These are phyloP conservation scores for Coffea canephora DNA, from an alignment of 257 asterid species.

Conservation along the genomic window DNA sequence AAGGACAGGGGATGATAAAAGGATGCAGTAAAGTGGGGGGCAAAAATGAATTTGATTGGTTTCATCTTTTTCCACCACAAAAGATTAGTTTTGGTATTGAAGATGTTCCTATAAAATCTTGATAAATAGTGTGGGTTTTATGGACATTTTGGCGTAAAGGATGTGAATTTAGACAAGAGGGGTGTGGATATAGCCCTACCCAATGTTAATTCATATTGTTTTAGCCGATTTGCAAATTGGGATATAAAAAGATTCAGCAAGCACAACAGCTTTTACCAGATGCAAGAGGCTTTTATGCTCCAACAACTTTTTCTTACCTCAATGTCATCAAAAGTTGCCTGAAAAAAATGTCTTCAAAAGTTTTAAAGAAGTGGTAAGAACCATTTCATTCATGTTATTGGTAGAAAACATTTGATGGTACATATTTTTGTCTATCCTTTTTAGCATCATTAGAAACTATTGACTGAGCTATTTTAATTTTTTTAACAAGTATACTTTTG, in stretches of 20 bases:
- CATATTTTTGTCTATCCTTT: neutral
- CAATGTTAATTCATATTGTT: neutral
- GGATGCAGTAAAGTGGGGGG: too few species aligned
- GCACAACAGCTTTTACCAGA: neutral
- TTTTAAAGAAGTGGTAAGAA: neutral
- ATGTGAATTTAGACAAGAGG: too few species aligned
- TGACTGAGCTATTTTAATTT: neutral
- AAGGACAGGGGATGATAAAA: too few species aligned
- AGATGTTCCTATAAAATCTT: too few species aligned
- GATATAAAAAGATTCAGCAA: neutral
- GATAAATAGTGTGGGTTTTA: too few species aligned
- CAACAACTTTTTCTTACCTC: neutral
- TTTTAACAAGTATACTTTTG: constrained; percentile 4
- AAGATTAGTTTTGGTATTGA: too few species aligned
- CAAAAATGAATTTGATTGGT: too few species aligned
- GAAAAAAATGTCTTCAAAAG: too few species aligned
- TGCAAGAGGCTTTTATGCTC: neutral
- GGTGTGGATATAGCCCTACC: too few species aligned
- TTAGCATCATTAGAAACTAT: neutral
- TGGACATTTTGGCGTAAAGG: too few species aligned
- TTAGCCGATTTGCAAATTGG: neutral
- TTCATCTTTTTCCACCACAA: too few species aligned
- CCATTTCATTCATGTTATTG: neutral
- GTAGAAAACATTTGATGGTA: neutral
- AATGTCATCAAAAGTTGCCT: neutral